Conservation (phyloP, 2,329 filamentous ascomycete genomes). For the Myriosclerotinia scirpicola region DNA sequence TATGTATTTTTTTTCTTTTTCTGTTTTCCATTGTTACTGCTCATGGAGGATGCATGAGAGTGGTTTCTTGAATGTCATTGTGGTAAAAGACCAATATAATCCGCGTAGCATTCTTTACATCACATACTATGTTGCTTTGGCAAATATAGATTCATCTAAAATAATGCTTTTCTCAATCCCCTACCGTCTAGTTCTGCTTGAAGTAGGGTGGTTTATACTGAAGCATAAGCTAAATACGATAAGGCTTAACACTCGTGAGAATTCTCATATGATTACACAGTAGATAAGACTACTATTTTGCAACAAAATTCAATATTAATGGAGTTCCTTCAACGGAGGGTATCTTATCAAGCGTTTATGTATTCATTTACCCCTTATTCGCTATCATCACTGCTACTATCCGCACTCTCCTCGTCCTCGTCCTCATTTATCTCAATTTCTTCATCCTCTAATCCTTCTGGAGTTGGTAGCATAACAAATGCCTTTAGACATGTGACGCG, state of each 20-base stretch:
- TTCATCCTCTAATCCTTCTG: conserved; percentile 57
- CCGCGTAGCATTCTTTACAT: not conserved
- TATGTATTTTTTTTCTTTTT: not conserved
- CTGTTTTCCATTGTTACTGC: not conserved
- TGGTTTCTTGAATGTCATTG: not conserved
- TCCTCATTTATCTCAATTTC: conserved; percentile 33
- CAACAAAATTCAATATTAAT: conserved; percentile 1
- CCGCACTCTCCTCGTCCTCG: conserved; percentile 27
- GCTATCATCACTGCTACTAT: conserved; percentile 38
- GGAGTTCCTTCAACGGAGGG: conserved; percentile 26
- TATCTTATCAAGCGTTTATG: conserved; percentile 30
- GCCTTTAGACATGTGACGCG: conserved; percentile 85
- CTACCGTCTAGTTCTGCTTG: not conserved
- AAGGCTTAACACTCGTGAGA: not conserved
- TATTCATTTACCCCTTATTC: conserved; percentile 26
- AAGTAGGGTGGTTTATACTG: not conserved
- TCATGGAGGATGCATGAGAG: not conserved
- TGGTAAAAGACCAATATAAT: not conserved
- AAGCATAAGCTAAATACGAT: not conserved
- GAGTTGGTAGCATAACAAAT: conserved; percentile 77
- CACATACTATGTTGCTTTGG: not conserved
- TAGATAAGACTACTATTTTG: not conserved
- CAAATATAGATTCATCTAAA: not conserved
- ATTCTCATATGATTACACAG: not conserved
- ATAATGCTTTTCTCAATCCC: not conserved